Conservation (phyloP, 441 rosid genomes). For the Oxalis stricta region DNA sequence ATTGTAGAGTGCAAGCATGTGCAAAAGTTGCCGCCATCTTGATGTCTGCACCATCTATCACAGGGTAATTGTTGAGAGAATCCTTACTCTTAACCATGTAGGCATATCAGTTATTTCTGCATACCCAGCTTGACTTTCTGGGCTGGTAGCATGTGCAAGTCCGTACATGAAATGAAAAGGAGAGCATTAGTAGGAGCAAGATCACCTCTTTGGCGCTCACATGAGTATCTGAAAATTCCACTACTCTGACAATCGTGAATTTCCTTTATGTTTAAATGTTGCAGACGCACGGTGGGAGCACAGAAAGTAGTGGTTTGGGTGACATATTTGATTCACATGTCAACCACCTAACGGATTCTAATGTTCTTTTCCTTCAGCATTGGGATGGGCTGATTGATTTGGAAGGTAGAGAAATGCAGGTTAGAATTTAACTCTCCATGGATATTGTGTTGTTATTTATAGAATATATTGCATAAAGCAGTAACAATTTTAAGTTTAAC, state of each 20-base stretch:
- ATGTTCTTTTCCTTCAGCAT: slow-evolving; percentile 47
- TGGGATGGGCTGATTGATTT: slow-evolving; percentile 85
- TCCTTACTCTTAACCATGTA: background rate
- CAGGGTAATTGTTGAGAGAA: slow-evolving; percentile 42
- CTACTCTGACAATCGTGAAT: background rate
- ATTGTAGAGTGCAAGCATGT: slow-evolving; percentile 64
- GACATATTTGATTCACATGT: slow-evolving; percentile 59
- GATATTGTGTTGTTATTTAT: background rate
- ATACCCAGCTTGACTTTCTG: background rate
- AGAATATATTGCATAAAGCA: slow-evolving; percentile 1
- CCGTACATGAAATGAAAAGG: background rate
- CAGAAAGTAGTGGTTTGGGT: slow-evolving; percentile 73
- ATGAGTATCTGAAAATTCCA: background rate
- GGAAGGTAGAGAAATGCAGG: slow-evolving; percentile 90
- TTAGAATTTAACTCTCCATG: slow-evolving; percentile 10
- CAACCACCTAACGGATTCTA: slow-evolving; percentile 55
- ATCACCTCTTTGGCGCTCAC: background rate
- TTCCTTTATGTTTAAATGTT: slow-evolving; percentile 17
- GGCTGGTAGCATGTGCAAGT: background rate
- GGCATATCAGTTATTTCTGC: background rate
- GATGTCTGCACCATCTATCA: slow-evolving; percentile 84
- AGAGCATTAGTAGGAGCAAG: background rate
- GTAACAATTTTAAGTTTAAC: slow-evolving; percentile 8
- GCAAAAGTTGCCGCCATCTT: slow-evolving; percentile 89
- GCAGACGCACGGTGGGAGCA: slow-evolving; percentile 86